Percentiles rank a stretch among this genome's conserved stretches.
phyloP scores from a whole-genome alignment of 306 rosid species.

The Quercus agrifolia region DNA sequence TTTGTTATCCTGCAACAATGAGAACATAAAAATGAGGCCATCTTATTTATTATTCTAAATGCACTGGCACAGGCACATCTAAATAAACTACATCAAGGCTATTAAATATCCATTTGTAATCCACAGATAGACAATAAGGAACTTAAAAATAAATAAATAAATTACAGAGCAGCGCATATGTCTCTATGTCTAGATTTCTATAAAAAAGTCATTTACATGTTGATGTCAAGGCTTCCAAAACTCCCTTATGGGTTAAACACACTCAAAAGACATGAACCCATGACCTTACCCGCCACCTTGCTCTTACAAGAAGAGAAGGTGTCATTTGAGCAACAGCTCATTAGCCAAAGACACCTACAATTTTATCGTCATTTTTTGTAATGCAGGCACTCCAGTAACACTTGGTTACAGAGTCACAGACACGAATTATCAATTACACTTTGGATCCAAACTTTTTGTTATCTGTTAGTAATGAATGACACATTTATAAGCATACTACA shows the following conservation, averaged over 20 bases:
- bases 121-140: not conserved
- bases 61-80: not conserved
- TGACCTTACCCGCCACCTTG: too few species aligned
- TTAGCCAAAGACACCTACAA: not conserved
- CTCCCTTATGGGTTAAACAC: not conserved
- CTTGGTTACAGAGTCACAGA: not conserved
- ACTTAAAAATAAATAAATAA: not conserved
- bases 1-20: conserved; percentile 79
- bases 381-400: not conserved
- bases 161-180: not conserved
- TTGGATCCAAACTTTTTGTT: not conserved
- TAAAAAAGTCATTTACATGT: not conserved
- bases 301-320: too few species aligned
- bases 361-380: not conserved
- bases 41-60: conserved; percentile 3
- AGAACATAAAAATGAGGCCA: conserved; percentile 20
- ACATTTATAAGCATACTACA: not conserved
- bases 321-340: too few species aligned
- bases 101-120: not conserved
- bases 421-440: not conserved
- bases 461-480: not conserved
- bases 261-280: too few species aligned
- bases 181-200: not conserved
- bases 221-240: not conserved
- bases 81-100: not conserved